Evolutionary conservation across 2,329 filamentous ascomycete species (phyloP).

Genomic region (Endothia cerciana): DNA sequence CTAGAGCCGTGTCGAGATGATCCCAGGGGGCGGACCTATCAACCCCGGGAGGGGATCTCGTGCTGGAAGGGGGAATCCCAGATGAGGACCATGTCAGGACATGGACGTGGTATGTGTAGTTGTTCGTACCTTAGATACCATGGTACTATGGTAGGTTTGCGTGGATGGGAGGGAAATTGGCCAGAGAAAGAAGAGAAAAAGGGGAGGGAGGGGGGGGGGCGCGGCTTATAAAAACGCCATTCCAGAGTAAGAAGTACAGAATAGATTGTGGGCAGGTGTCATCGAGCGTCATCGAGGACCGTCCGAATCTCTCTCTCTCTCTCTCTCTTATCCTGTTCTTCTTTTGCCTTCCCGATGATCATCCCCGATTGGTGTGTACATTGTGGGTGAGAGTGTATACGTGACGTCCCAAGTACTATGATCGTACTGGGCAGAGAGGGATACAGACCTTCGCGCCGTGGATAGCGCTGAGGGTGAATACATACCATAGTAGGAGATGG

Average conservation of each 20-base stretch:
- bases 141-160: not conserved
- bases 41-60: too few species aligned
- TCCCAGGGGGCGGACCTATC: too few species aligned
- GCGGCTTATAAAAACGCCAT: slow-evolving; percentile 10
- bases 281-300: not conserved
- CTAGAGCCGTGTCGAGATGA: too few species aligned
- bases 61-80: too few species aligned
- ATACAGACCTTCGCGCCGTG: too few species aligned
- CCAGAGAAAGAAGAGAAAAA: not conserved
- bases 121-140: too few species aligned
- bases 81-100: too few species aligned
- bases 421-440: too few species aligned
- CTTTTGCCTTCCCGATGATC: not conserved
- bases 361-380: slow-evolving; percentile 1
- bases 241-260: not conserved
- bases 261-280: slow-evolving; percentile 6
- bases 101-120: too few species aligned
- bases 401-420: too few species aligned
- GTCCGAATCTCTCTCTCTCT: not conserved
- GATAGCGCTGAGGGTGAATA: too few species aligned
- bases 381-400: not conserved
- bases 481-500: too few species aligned
- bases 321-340: not conserved
- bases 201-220: not conserved
- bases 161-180: not conserved